Conservation (phyloP, 2,329 filamentous ascomycete species). For the Venturiaceae sp. region DNA sequence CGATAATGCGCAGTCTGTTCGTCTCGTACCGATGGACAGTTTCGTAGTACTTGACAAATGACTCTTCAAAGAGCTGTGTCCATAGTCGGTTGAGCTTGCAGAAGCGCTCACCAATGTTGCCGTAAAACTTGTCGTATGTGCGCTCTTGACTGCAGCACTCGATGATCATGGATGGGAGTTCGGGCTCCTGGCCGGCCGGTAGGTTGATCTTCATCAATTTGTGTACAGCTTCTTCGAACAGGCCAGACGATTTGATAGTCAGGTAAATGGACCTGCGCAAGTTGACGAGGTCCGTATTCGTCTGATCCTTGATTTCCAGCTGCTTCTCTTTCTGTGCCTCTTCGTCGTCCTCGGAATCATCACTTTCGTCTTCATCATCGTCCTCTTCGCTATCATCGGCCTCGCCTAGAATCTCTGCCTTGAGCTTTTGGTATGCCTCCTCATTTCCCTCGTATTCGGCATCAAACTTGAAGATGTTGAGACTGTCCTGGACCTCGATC, state of each 20-base stretch:
- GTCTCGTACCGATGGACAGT: constrained; percentile 97
- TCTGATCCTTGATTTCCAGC: constrained; percentile 95
- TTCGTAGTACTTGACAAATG: constrained; percentile 89
- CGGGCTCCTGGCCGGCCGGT: constrained; percentile 74
- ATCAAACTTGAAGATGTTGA: constrained; percentile 96
- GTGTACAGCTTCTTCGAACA: constrained; percentile 94
- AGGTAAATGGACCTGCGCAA: constrained; percentile 90
- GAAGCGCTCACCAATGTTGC: constrained; percentile 86
- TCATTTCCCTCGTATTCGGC: constrained; percentile 84
- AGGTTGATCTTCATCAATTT: constrained; percentile 86
- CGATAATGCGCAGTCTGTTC: constrained; percentile 88
- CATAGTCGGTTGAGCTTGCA: constrained; percentile 93
- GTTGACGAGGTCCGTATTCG: constrained; percentile 90
- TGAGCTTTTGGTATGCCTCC: constrained; percentile 78
- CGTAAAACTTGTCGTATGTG: constrained; percentile 96
- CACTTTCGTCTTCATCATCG: constrained; percentile 58
- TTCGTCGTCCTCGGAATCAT: constrained; percentile 60
- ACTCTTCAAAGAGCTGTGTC: constrained; percentile 84
- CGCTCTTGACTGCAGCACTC: constrained; percentile 95
- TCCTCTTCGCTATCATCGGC: constrained; percentile 61
- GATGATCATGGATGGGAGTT: constrained; percentile 92
- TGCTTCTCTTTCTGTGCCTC: constrained; percentile 71
- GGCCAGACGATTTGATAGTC: constrained; percentile 93
- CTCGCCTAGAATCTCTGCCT: constrained; percentile 89
- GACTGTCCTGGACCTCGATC: constrained; percentile 71